These are phyloP conservation scores for Myxozyma neotropica DNA, from an alignment of 805 yeast species.

Conservation along the genomic window DNA sequence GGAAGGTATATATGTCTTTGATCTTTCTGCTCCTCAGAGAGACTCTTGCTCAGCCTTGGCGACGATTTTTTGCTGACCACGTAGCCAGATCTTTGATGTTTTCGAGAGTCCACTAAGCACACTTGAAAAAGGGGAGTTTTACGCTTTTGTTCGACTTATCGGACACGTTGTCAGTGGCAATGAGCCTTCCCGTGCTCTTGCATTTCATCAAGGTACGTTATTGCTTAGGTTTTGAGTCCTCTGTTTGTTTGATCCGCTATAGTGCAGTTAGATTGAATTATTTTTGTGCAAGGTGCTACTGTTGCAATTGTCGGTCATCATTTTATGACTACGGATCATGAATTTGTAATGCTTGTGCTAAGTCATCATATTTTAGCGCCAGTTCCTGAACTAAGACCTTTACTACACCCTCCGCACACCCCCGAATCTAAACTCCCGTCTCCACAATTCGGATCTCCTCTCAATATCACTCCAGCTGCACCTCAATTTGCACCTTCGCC, in stretches of 20 bases:
- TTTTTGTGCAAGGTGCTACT: too few species aligned
- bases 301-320: too few species aligned
- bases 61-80: neutral
- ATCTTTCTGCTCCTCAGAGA: too few species aligned
- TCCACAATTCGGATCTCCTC: neutral
- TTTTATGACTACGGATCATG: neutral
- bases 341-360: neutral
- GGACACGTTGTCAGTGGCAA: constrained; percentile 63
- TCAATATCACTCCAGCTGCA: neutral
- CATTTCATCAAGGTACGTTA: constrained; percentile 32
- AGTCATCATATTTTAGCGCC: neutral
- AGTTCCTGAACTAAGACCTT: neutral
- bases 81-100: constrained; percentile 36
- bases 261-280: too few species aligned
- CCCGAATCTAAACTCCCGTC: neutral
- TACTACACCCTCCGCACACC: neutral
- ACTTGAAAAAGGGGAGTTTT: constrained; percentile 86
- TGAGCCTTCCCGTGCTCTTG: constrained; percentile 29
- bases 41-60: too few species aligned
- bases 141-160: constrained; percentile 77
- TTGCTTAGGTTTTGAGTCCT: neutral
- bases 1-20: constrained; percentile 47
- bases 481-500: neutral
- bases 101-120: constrained; percentile 48
- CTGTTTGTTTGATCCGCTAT: too few species aligned